Base-by-base conservation (phyloP, 2,329 filamentous ascomycete species). In the Talaromyces sp. region DNA sequence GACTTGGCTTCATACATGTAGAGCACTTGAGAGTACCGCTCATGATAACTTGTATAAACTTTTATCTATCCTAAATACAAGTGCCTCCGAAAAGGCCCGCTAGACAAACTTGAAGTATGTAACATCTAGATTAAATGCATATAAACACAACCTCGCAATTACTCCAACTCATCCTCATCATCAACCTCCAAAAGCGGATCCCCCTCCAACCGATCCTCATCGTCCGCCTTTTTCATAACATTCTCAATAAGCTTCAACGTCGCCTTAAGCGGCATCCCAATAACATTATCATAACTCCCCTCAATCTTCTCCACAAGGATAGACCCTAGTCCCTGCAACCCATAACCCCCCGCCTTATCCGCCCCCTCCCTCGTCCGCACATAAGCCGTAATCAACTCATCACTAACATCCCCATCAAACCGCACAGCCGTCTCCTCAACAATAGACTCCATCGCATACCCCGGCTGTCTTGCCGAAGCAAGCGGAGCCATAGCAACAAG, bases 321-420 rank as follows among this genome's bases (percentile, higher is more conserved):
- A 8, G 89, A 88, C 1, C 90, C 94, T 10, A 93, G 79, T 0
- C 93, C 94, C 74, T 99, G 94, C 48, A 99, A 84, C 1, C 91
- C 94, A 73, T 99, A 99, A 0, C 94, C 94, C 2, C 94, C 94
- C 0, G 94, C 94, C 79, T 97, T 99, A 73, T 97, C 94, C 10
- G 86, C 91, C 2, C 94, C 94, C 78, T 99, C 94, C 50, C 93
- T 82, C 19, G 93, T 97, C 54, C 69, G 67, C 46, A 82, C 80
- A 70, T 82, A 82, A 48, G 83, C 83, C 63, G 90, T 78, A 54
- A 97, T 86, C 61, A 96, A 82, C 54, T 96, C 91, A 75, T 99
- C 93, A 13, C 85, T 85, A 4, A 87, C 79, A 39, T 82, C 83
- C 53, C 80, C 74, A 68, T 91, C 90, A 74, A 99, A 99, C 68